These are phyloP conservation scores for Notholithocarpus densiflorus DNA, from an alignment of 306 rosid species.

Conservation along the genomic window DNA sequence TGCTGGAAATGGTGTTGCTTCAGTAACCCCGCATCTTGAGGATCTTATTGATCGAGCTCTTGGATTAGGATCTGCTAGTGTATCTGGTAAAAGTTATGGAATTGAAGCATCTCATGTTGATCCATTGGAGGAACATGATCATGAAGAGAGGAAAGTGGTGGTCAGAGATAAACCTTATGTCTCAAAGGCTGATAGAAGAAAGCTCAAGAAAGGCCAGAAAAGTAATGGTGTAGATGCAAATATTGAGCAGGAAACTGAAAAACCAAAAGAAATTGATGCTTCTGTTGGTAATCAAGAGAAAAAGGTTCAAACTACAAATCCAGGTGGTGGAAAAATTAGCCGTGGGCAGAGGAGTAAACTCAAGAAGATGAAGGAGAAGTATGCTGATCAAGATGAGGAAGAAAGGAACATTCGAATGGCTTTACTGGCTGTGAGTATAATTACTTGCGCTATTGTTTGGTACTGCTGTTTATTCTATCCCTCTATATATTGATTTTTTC, in stretches of 20 bases:
- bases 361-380: constrained; percentile 92
- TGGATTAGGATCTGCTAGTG: constrained; percentile 77
- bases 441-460: constrained; percentile 4
- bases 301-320: constrained; percentile 48
- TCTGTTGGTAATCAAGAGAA: constrained; percentile 41
- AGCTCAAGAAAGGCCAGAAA: constrained; percentile 74
- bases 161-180: constrained; percentile 75
- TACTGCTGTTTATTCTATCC: constrained; percentile 4
- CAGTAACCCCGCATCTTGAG: constrained; percentile 76
- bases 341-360: constrained; percentile 91
- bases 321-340: constrained; percentile 58
- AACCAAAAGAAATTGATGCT: constrained; percentile 31
- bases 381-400: constrained; percentile 96
- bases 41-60: constrained; percentile 91
- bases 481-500: neutral
- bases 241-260: constrained; percentile 42
- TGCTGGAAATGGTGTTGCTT: constrained; percentile 40
- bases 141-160: constrained; percentile 50
- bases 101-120: constrained; percentile 48
- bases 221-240: constrained; percentile 38
- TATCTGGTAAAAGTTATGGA: constrained; percentile 44
- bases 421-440: constrained; percentile 86
- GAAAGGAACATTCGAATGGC: constrained; percentile 95
- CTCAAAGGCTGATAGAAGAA: constrained; percentile 94
- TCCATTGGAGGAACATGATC: constrained; percentile 35